Evolutionary conservation across 345 rosid species (phyloP).

Genomic region (Firmiana major): DNA sequence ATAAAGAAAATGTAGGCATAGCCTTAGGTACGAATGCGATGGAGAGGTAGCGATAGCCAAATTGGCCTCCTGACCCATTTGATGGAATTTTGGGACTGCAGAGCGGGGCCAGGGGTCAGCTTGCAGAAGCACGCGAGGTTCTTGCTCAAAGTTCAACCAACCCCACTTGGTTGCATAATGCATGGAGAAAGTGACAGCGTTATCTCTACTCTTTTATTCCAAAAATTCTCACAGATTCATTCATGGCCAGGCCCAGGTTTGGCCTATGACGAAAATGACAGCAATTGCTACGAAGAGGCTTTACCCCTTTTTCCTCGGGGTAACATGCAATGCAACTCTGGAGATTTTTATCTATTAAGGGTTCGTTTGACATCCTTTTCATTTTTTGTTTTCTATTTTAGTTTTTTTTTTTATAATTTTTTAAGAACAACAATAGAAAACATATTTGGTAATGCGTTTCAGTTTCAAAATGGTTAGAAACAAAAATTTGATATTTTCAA

Average conservation of each 20-base stretch:
- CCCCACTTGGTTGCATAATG: conserved; percentile 5
- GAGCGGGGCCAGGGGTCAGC: conserved; percentile 14
- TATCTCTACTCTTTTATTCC: conserved; percentile 11
- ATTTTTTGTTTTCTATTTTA: too few species aligned
- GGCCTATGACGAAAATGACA: neutral
- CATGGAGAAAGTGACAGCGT: conserved; percentile 17
- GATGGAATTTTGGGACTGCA: conserved; percentile 15
- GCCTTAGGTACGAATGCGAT: too few species aligned
- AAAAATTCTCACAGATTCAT: neutral
- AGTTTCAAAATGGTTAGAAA: too few species aligned
- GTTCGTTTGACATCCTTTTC: too few species aligned
- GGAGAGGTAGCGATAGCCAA: neutral
- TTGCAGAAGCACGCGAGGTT: conserved; percentile 30
- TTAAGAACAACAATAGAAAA: too few species aligned
- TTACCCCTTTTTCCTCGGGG: neutral
- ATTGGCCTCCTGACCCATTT: neutral
- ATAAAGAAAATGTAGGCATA: neutral
- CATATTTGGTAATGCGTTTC: too few species aligned
- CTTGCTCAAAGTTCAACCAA: neutral
- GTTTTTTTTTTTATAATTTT: too few species aligned
- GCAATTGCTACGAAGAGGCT: neutral
- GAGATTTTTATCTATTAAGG: too few species aligned
- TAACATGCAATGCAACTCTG: neutral
- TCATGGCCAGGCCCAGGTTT: neutral
- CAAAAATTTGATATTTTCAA: too few species aligned